phyloP scores from a whole-genome alignment of 257 asterid species.

The Phtheirospermum japonicum region DNA sequence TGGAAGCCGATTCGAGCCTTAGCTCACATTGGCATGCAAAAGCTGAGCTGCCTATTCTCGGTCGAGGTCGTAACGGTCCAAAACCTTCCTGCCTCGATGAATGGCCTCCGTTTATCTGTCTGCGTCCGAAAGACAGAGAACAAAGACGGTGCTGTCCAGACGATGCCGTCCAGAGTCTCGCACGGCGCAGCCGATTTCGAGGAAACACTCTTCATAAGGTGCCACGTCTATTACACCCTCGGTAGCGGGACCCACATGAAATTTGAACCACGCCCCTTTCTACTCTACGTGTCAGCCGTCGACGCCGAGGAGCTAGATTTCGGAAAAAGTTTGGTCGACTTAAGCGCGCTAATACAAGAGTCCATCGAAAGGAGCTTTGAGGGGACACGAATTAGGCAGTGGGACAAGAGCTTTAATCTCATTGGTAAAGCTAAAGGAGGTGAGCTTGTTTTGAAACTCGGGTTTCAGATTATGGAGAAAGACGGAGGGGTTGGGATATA shows the following conservation, averaged over 20 bases:
- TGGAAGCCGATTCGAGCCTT: slow-evolving; percentile 93
- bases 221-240: slow-evolving; percentile 74
- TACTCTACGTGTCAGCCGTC: slow-evolving; percentile 62
- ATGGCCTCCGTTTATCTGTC: slow-evolving; percentile 78
- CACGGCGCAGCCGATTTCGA: slow-evolving; percentile 88
- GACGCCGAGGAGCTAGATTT: slow-evolving; percentile 82
- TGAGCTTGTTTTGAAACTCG: slow-evolving; percentile 71
- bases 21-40: slow-evolving; percentile 75
- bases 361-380: slow-evolving; percentile 69
- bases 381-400: slow-evolving; percentile 64
- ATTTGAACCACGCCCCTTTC: slow-evolving; percentile 81
- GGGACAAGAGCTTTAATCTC: slow-evolving; percentile 63
- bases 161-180: slow-evolving; percentile 86
- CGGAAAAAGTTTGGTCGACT: slow-evolving; percentile 65
- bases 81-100: slow-evolving; percentile 76
- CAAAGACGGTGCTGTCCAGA: slow-evolving; percentile 73
- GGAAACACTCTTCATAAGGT: slow-evolving; percentile 76
- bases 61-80: slow-evolving; percentile 73
- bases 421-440: slow-evolving; percentile 90
- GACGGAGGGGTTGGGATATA: slow-evolving; percentile 90
- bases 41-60: slow-evolving; percentile 80
- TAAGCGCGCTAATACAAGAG: slow-evolving; percentile 63
- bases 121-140: slow-evolving; percentile 78
- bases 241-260: slow-evolving; percentile 49
- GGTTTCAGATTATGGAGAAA: slow-evolving; percentile 97